Evolutionary conservation across 441 rosid genomes (phyloP).

Genomic region (Adansonia grandidieri): DNA sequence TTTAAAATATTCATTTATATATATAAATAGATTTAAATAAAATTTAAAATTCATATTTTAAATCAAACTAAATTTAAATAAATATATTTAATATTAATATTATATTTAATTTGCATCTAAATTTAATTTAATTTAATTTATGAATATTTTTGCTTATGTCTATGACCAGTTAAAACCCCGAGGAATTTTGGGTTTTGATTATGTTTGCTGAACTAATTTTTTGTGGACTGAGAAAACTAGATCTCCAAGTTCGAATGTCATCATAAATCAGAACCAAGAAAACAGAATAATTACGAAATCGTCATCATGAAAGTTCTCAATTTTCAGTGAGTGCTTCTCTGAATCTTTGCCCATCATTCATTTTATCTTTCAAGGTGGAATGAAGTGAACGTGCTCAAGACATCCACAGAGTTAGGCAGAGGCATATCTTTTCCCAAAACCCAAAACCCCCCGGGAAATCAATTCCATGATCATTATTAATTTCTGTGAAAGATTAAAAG

Average conservation of each 20-base stretch:
- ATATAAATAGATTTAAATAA: too few species aligned
- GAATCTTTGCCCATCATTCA: too few species aligned
- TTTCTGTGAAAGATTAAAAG: slow-evolving; percentile 24
- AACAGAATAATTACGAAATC: neutral
- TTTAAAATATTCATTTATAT: too few species aligned
- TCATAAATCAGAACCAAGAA: neutral
- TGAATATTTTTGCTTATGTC: neutral
- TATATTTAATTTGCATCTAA: too few species aligned
- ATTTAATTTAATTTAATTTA: too few species aligned
- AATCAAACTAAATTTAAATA: too few species aligned
- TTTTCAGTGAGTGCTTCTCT: neutral
- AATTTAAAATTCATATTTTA: too few species aligned
- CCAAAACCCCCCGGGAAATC: neutral
- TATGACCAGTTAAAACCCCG: neutral
- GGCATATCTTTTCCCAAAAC: neutral
- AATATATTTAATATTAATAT: too few species aligned
- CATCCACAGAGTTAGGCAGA: neutral
- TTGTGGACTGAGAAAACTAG: neutral
- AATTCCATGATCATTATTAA: slow-evolving; percentile 12
- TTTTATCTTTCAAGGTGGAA: too few species aligned
- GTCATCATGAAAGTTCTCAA: neutral
- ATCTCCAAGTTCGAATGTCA: neutral
- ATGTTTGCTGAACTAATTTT: neutral
- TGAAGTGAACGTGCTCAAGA: neutral
- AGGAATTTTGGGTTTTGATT: neutral